These are phyloP conservation scores for Scutellaria galericulata DNA, from an alignment of 257 asterid species.

Conservation along the genomic window DNA sequence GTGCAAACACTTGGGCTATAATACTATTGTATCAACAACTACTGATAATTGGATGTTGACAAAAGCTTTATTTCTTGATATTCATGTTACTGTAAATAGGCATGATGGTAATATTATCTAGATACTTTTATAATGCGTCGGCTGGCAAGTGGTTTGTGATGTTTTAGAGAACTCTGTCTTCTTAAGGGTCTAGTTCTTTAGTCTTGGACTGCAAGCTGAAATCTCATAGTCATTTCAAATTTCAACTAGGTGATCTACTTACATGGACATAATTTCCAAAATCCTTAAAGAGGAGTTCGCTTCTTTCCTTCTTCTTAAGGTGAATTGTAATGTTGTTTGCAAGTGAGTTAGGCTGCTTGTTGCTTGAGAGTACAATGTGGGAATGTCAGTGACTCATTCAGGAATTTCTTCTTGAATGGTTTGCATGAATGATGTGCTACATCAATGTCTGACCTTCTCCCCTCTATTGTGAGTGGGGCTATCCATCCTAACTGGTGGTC, in stretches of 20 bases:
- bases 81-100: conserved; percentile 1
- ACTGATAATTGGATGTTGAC: not conserved
- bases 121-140: not conserved
- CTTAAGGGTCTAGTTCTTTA: not conserved
- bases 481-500: not conserved
- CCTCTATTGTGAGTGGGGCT: not conserved
- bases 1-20: conserved; percentile 14
- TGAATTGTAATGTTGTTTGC: conserved; percentile 11
- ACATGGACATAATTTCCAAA: not conserved
- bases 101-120: not conserved
- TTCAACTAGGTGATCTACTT: conserved; percentile 7
- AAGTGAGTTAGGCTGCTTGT: conserved; percentile 6
- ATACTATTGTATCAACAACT: conserved; percentile 12
- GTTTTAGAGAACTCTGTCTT: not conserved
- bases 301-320: not conserved
- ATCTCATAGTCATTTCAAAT: conserved; percentile 8
- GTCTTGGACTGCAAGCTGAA: conserved; percentile 10
- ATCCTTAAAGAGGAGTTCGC: not conserved
- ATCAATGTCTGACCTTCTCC: not conserved
- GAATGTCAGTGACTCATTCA: conserved; percentile 5
- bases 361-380: not conserved
- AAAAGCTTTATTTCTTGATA: conserved; percentile 14
- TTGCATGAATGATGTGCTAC: conserved; percentile 12
- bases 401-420: conserved; percentile 11
- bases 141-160: conserved; percentile 2